A percentile compares a stretch with the other conserved stretches of the same genome.
phyloP scores from a whole-genome alignment of 768 basidiomycete genomes.

The Leccinum fibrillosum region DNA sequence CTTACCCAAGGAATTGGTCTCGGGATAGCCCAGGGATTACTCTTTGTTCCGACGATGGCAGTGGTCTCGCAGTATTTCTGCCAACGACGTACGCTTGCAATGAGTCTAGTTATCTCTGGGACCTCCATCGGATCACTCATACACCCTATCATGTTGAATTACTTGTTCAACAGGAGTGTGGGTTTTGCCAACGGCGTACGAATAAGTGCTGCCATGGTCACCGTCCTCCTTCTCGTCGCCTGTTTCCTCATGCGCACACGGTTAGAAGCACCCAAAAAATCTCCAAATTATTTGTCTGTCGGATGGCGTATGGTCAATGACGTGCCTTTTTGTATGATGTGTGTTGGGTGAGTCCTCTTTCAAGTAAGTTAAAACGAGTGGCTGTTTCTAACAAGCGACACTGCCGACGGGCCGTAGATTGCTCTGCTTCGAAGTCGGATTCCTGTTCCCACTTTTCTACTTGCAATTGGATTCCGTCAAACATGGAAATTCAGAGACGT shows the following conservation, averaged over 20 bases:
- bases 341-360: background rate
- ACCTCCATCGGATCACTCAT: constrained; percentile 22
- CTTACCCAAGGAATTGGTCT: constrained; percentile 45
- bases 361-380: background rate
- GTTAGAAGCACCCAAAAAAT: background rate
- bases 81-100: constrained; percentile 36
- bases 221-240: constrained; percentile 33
- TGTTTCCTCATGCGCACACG: background rate
- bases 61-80: constrained; percentile 29
- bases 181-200: background rate
- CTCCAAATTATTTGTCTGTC: background rate
- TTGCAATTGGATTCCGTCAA: background rate
- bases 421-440: constrained; percentile 33
- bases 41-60: constrained; percentile 43
- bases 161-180: constrained; percentile 6
- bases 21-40: constrained; percentile 44
- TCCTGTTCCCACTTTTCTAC: constrained; percentile 40
- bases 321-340: background rate
- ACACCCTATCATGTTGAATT: constrained; percentile 27
- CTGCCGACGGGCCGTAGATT: constrained; percentile 1
- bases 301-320: background rate
- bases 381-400: background rate
- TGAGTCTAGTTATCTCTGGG: constrained; percentile 41
- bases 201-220: constrained; percentile 24
- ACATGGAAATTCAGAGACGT: constrained; percentile 2